These are phyloP conservation scores for Nidularia pulvinata DNA, from an alignment of 768 basidiomycete genomes.

Conservation along the genomic window DNA sequence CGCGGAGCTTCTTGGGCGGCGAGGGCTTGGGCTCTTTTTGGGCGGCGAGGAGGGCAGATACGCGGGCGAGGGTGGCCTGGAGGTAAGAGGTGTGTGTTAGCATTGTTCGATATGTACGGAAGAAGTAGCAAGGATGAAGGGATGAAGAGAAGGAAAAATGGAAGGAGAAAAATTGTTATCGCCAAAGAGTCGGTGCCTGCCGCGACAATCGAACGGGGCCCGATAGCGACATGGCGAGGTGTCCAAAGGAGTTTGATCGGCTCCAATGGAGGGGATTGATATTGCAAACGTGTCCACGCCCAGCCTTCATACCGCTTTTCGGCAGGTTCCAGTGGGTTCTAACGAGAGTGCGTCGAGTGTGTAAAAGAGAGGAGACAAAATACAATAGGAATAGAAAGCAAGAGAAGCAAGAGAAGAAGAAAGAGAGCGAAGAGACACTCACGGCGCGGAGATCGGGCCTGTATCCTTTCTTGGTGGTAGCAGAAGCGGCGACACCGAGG, in stretches of 20 bases:
- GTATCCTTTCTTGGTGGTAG: constrained; percentile 64
- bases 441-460: constrained; percentile 78
- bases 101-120: constrained; percentile 2
- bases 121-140: constrained; percentile 4
- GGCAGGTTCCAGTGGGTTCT: constrained; percentile 84
- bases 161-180: constrained; percentile 44
- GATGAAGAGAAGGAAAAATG: constrained; percentile 10
- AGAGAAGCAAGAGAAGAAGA: constrained; percentile 3
- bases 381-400: constrained; percentile 7
- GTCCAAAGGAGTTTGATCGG: constrained; percentile 61
- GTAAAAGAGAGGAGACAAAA: constrained; percentile 6
- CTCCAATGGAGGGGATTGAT: constrained; percentile 48
- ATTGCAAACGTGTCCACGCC: constrained; percentile 96
- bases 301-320: constrained; percentile 72
- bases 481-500: constrained; percentile 57
- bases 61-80: constrained; percentile 76
- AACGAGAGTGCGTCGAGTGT: constrained; percentile 71
- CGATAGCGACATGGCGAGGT: constrained; percentile 80
- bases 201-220: constrained; percentile 58
- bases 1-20: constrained; percentile 71
- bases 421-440: constrained; percentile 15
- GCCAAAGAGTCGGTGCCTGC: constrained; percentile 76
- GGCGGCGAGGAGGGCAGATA: constrained; percentile 67
- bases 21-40: constrained; percentile 71
- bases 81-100: constrained; percentile 21